Evolutionary conservation across 768 basidiomycete species (phyloP), one percentile per base, ranked within the genome.

Genomic region (Paxillus involutus): DNA sequence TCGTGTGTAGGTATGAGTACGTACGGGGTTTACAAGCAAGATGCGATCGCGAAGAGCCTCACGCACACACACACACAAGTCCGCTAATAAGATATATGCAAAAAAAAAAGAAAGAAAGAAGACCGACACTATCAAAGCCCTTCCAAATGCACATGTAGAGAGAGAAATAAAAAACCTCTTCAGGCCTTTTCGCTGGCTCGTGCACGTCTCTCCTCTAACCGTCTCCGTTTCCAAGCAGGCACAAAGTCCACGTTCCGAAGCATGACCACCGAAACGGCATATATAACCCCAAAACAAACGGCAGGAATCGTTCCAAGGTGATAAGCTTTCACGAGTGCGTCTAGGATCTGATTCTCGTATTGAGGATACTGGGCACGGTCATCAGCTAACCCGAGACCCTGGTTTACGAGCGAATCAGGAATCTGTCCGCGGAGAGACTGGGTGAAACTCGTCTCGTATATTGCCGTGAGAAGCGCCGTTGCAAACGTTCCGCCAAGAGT

Each of bases 401-500:
- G 70, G 41, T 53, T 17, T 3, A 71, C 64, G 41, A 73, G 62
- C 12, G 65, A 64, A 11, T 58, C 53, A 13, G 70, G 70, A 17
- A 71, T 58, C 1, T 47, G 51, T 24, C 70, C 70, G 43, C 50
- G 56, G 6, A 71, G 64, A 3, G 68, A 61, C 3, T 62, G 52
- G 17, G 71, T 71, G 47, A 71, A 71, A 9, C 57, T 65, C 13
- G 70, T 71, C 49, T 71, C 70, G 6, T 61, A 71, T 12, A 71
- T 50, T 0, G 70, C 71, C 3, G 70, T 71, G 43, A 71, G 66
- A 36, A 71, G 71, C 7, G 71, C 71, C 5, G 70, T 73, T 8
- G 70, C 71, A 30, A 71, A 71, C 41, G 70, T 71, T 16, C 70
- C 70, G 2, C 70, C 70, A 0, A 71, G 53, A 13, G 70, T 71